These are phyloP conservation scores for Solanum rostratum DNA, from an alignment of 257 asterid species.

Conservation along the genomic window DNA sequence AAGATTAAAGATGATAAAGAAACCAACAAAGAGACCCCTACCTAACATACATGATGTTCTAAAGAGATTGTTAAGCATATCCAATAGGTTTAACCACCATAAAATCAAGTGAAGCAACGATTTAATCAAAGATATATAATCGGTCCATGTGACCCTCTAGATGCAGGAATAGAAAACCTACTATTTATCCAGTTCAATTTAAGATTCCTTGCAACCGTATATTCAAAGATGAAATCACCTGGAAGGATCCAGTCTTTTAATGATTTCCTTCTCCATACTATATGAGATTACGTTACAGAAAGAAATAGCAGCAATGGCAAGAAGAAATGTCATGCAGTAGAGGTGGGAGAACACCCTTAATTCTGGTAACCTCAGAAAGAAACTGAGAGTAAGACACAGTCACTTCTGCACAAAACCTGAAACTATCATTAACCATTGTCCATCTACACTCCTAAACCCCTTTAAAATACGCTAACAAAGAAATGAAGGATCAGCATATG, in stretches of 20 bases:
- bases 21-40: neutral
- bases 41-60: neutral
- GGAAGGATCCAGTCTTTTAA: neutral
- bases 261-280: neutral
- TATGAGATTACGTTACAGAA: neutral
- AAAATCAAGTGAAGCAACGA: neutral
- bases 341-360: neutral
- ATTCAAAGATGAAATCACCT: neutral
- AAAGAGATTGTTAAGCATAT: neutral
- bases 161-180: neutral
- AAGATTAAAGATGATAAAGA: slow-evolving; percentile 11
- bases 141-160: neutral
- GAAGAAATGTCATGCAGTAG: neutral
- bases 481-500: neutral
- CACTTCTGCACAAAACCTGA: neutral
- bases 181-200: neutral
- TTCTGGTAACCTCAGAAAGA: neutral
- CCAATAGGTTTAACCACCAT: neutral
- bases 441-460: neutral
- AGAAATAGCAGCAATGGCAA: neutral
- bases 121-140: neutral
- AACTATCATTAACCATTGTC: neutral
- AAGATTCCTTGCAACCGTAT: neutral
- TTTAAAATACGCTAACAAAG: neutral
- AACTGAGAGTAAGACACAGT: neutral